Percentiles rank a stretch among this genome's conserved stretches.
Evolutionary conservation across 805 yeast genomes (phyloP).

Genomic region (Cyberlindnera meyerae): DNA sequence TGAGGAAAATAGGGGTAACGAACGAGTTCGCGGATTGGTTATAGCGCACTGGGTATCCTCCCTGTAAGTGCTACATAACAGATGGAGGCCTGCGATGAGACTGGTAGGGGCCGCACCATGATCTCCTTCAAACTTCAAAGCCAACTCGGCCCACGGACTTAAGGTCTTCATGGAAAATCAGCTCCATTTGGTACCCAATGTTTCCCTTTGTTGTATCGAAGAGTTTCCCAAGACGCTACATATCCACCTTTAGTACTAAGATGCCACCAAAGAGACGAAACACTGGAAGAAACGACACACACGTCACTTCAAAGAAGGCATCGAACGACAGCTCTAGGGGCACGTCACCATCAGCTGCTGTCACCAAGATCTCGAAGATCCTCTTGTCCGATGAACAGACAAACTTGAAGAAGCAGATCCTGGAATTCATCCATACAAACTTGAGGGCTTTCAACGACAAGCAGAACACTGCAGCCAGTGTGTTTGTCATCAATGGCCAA

Average conservation of each 20-base stretch:
- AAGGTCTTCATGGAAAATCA: neutral
- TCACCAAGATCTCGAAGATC: constrained; percentile 33
- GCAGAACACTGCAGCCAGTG: constrained; percentile 27
- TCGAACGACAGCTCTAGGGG: no score
- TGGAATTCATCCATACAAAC: constrained; percentile 28
- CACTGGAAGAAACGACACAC: no score
- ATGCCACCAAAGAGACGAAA: neutral
- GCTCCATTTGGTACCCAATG: neutral
- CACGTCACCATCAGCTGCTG: constrained; percentile 30
- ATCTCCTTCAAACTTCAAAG: no score
- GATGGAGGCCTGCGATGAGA: no score
- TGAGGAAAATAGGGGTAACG: no score
- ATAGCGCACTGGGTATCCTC: no score
- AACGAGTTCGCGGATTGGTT: no score
- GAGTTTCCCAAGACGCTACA: neutral
- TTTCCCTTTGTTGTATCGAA: neutral
- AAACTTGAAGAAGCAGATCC: constrained; percentile 25
- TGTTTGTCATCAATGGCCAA: constrained; percentile 42
- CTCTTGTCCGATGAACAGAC: constrained; percentile 35
- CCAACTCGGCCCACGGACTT: neutral
- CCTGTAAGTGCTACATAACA: no score
- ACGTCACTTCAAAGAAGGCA: no score
- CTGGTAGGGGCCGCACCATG: no score
- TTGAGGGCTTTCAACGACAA: constrained; percentile 10
- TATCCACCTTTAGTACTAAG: neutral